Base-by-base conservation (phyloP, 441 rosid species). In the Populus hybrid region DNA sequence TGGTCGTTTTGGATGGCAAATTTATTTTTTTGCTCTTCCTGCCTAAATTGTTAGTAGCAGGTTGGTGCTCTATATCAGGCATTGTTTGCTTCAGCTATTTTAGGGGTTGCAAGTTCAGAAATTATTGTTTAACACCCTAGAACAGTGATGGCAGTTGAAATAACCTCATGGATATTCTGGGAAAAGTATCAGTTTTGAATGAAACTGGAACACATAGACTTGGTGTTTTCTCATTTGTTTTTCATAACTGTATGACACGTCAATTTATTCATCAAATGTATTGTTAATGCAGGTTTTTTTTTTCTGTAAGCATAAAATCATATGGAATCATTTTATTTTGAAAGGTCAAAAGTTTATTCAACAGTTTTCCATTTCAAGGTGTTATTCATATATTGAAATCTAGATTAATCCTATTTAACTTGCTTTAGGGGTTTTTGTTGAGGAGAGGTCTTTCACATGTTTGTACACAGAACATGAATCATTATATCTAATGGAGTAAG, bases 401-500 rank as follows among this genome's bases (percentile, higher is more conserved):
- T 73, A 21, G 14, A 38, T 74, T 84, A 70, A 79, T 68, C 42
- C 54, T 14, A 6, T 81, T 21, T 76, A 11, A 76, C 72, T 72
- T 73, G 18, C 76, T 83, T 84, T 94, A 94, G 98, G 88, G 84
- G 92, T 94, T 30, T 94, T 86, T 87, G 98, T 92, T 40, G 86
- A 92, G 87, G 98, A 92, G 81, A 92, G 88, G 86, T 80, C 90
- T 74, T 89, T 86, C 88, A 90, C 93, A 16, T 93, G 91, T 85
- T 85, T 94, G 78, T 95, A 95, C 82, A 88, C 88, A 34, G 98
- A 91, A 74, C 70, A 71, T 8, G 89, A 86, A 57, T 86, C 88
- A 77, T 97, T 87, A 24, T 92, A 81, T 79, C 87, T 94, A 63
- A 92, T 94, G 79, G 97, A 94, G 99, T 95, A 83, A 89, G 97